Base-by-base conservation (phyloP, 2,329 filamentous ascomycete species). In the Penicillium sp. region DNA sequence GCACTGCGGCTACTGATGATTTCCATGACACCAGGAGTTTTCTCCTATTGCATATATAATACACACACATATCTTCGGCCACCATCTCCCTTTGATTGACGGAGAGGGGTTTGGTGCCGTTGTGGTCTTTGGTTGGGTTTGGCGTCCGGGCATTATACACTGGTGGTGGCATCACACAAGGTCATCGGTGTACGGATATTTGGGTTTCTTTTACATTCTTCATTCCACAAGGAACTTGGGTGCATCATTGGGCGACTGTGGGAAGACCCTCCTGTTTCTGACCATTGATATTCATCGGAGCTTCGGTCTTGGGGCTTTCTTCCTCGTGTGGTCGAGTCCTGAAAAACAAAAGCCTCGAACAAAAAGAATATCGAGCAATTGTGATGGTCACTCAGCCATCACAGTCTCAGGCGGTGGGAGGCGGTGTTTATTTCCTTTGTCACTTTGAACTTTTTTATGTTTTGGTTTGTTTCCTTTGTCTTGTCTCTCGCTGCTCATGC, bases 401-500 rank as follows among this genome's bases (percentile, higher is more conserved):
- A 11, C 34, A 43, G 33, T 32, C 36, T 26, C 36, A 24, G 36
- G 42, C 44, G 37, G 42, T 42, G 49, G 53, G 48, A 43, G 18
- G 46, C 46, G 49, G 49, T 54, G 50, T 59, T 56, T 60, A 63
- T 76, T 77, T 75, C 65, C 70, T 78, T 74, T 72, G 79, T 59
- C 69, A 43, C 6, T 33, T 29, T 32, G 29, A 8, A 11, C 4
- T 25, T 63, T 67, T 68, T 66, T 68, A 60, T 66, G 60, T 48
- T 51, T 50, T 51, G 50, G 47, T 52, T 51, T 54, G 47, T 51
- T 52, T 48, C 48, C 51, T 41, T 45, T 54, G 49, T 43, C 55
- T 37, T 42, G 48, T 51, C 34, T 52, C 42, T 47, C 46, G 43
- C 38, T 43, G 49, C 45, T 45, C 39, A 50, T 41, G 28, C 39